These are phyloP conservation scores for Drosera spatulata DNA, from an alignment of 179 eudicot species.

Conservation along the genomic window DNA sequence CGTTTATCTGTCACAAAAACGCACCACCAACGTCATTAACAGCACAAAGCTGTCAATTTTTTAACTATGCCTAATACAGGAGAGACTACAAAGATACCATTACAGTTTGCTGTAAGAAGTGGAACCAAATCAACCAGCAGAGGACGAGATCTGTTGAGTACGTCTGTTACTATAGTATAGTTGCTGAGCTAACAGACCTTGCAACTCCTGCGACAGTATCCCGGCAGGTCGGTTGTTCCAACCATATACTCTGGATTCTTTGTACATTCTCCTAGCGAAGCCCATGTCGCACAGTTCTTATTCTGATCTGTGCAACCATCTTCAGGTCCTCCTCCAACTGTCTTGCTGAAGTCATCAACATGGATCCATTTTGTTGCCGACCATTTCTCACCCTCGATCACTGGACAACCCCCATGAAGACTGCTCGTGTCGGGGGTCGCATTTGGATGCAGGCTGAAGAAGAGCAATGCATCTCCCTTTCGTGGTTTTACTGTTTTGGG, in stretches of 20 bases:
- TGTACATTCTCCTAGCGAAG: conserved; percentile 91
- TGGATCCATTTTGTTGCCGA: conserved; percentile 99
- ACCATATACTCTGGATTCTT: conserved; percentile 91
- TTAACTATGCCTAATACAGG: no score
- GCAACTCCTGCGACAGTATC: conserved; percentile 87
- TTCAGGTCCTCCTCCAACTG: conserved; percentile 15
- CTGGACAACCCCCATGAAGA: conserved; percentile 96
- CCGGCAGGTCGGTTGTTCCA: conserved; percentile 74
- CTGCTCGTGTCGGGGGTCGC: conserved; percentile 69
- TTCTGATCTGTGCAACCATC: conserved; percentile 57
- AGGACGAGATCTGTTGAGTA: no score
- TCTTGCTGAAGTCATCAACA: conserved; percentile 75
- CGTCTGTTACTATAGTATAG: no score
- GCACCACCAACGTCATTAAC: no score
- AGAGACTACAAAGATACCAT: no score
- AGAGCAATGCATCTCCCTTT: conserved; percentile 94
- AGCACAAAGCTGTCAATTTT: no score
- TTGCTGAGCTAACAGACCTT: conserved; percentile 40
- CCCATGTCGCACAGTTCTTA: conserved; percentile 80
- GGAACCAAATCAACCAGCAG: no score
- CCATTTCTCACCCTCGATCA: conserved; percentile 93
- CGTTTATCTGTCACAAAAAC: no score
- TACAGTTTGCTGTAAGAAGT: no score
- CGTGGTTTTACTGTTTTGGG: conserved; percentile 60
- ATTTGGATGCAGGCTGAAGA: conserved; percentile 71